Evolutionary conservation across 2,329 filamentous ascomycete species (phyloP).

Genomic region (Neonectria hederae): DNA sequence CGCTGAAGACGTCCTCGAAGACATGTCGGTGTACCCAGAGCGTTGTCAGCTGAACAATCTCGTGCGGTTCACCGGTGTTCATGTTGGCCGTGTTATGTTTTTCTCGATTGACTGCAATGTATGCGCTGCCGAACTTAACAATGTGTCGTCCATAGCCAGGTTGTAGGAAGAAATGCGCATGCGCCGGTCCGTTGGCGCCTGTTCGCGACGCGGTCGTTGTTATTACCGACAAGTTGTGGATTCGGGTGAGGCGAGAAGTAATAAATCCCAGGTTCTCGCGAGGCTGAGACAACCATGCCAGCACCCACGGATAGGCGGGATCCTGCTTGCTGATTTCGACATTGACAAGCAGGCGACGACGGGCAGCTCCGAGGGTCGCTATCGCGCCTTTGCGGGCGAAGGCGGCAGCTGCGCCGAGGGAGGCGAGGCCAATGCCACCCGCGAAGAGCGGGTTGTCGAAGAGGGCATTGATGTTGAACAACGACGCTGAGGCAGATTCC

Average conservation of each 20-base stretch:
- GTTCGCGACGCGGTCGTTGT: constrained; percentile 69
- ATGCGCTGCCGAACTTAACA: constrained; percentile 85
- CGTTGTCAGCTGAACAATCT: constrained; percentile 91
- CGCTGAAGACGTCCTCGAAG: constrained; percentile 88
- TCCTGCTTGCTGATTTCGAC: constrained; percentile 96
- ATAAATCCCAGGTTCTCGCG: constrained; percentile 71
- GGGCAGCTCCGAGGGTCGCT: constrained; percentile 76
- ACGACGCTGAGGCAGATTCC: constrained; percentile 43
- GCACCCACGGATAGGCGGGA: constrained; percentile 90
- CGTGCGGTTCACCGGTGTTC: constrained; percentile 88
- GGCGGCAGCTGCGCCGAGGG: constrained; percentile 82
- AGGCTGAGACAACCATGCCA: constrained; percentile 92
- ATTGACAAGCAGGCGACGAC: constrained; percentile 88
- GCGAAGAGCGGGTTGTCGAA: constrained; percentile 72
- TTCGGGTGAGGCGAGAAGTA: constrained; percentile 65
- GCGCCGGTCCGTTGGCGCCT: constrained; percentile 70
- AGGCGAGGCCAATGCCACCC: constrained; percentile 88
- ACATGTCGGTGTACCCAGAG: constrained; percentile 89
- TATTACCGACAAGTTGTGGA: constrained; percentile 67
- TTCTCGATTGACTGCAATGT: constrained; percentile 86
- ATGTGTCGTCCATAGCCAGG: constrained; percentile 92
- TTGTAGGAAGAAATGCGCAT: constrained; percentile 86
- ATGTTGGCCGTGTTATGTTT: constrained; percentile 85
- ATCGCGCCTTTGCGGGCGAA: constrained; percentile 82
- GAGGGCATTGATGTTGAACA: constrained; percentile 64